Conservation (phyloP, 2,329 filamentous ascomycete species). For the Diaporthe helianthi region DNA sequence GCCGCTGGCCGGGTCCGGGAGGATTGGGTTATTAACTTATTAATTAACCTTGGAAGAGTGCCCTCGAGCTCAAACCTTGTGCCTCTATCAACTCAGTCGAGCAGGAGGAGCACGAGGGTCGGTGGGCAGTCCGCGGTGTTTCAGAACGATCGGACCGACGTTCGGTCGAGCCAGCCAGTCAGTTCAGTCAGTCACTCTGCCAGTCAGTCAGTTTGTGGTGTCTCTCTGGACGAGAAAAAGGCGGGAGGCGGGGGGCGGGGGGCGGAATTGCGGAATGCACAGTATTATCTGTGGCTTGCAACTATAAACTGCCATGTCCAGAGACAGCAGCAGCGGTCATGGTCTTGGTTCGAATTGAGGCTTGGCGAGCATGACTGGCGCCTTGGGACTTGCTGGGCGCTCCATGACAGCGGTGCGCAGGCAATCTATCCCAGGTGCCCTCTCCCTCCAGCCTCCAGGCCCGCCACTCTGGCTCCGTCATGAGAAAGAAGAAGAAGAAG, state of each 20-base stretch:
- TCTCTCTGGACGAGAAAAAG: not conserved
- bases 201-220: not conserved
- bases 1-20: slow-evolving; percentile 11
- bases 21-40: not conserved
- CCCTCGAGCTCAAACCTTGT: not conserved
- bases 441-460: too few species aligned
- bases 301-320: not conserved
- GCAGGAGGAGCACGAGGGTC: not conserved
- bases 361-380: slow-evolving; percentile 29
- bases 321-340: not conserved
- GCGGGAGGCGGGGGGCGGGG: not conserved
- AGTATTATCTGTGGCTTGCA: not conserved
- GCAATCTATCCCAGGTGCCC: slow-evolving; percentile 3
- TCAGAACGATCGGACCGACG: slow-evolving; percentile 13
- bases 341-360: slow-evolving; percentile 4
- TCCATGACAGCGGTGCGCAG: slow-evolving; percentile 15
- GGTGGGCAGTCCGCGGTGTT: slow-evolving; percentile 2
- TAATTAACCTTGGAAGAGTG: not conserved
- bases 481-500: too few species aligned
- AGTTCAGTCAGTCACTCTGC: not conserved
- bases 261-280: not conserved
- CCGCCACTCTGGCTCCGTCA: slow-evolving; percentile 9
- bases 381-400: slow-evolving; percentile 24
- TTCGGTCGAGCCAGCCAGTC: slow-evolving; percentile 3
- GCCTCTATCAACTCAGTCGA: not conserved